Base-by-base conservation (phyloP, 1,284 basidiomycete species). In the Dichomitus squalens region DNA sequence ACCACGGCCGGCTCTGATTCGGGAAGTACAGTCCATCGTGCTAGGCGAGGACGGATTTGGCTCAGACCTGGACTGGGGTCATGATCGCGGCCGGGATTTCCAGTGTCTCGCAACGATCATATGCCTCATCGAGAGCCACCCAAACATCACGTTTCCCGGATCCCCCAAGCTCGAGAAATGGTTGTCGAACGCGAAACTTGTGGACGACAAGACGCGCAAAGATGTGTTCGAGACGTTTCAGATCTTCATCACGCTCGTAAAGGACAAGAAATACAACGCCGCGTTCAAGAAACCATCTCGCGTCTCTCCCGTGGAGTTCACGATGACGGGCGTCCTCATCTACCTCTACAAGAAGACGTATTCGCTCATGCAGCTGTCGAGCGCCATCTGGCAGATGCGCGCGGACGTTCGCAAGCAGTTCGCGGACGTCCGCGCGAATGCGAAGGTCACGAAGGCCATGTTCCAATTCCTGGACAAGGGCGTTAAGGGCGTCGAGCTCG, bases 271-370 rank as follows among this genome's bases (percentile, higher is more conserved):
- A 47, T 74, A 70, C 52, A 75, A 70, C 38, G 58, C 57, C 23
- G 72, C 77, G 4, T 76, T 82, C 51, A 70, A 73, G 54, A 72
- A 68, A 43, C 73, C 75, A 2, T 68, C 68, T 4, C 74, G 80
- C 34, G 69, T 82, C 20, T 77, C 80, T 0, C 79, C 80, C 1
- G 70, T 80, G 52, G 80, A 81, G 60, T 81, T 81, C 58, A 72
- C 77, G 47, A 78, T 77, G 75, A 79, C 74, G 11, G 79, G 74
- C n/a, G 64, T 79, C 29, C 68, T 81, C 57, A 80, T 82, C 33
- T 72, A 69, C 50, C 48, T 69, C 50, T 69, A 72, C 63, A 73
- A 73, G 44, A 53, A 69, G n/a, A 66, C 59, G 1, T 49, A 78
- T 16, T 77, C 79, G 1, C 63, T 79, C 57, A 69, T 65, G 7